Base-by-base conservation (phyloP, 1,284 basidiomycete species). In the Ceratobasidium papillatum region DNA sequence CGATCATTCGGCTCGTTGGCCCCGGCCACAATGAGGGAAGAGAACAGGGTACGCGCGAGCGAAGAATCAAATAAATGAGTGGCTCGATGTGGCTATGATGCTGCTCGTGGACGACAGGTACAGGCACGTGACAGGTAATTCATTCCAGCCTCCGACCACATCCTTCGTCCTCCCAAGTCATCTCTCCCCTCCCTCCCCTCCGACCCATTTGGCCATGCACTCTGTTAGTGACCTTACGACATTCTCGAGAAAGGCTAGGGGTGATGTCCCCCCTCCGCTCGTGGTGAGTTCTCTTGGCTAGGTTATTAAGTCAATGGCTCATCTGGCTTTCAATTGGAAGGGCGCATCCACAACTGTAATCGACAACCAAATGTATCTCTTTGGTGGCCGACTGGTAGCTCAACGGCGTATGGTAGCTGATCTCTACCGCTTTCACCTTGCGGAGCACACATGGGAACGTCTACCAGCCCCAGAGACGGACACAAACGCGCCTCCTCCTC, bases 201-300 rank as follows among this genome's bases (percentile, higher is more conserved):
- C 27, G 38, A 9, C 58, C 22, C 45, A 3, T 14, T 25, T 32
- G 25, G 45, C 45, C 45, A 89, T 94, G 83, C 91, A 94, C 80
- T 93, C 93, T 64, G 93, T 94, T 79, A 93, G 92, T 79, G 93
- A 96, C 84, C 87, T 96, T 78, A 94, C 94, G 7, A 94, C 94
- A 11, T 94, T 90, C 82, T 91, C 90, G 80, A 87, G 93, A 79
- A 89, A 89, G 81, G 94, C 95, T 0, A 89, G 88, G 5, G 95
- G 95, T 65, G 91, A 94, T 87, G 91, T 95, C 32, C 95, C 95
- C 14, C 89, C 92, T 58, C 94, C 94, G 79, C 90, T 96, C 65
- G 94, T 96, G 74, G 94, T 95, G 83, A 78, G 93, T 87, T n/a
- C 27, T 56, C n/a, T 34, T 51, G 58, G 66, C 32, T 64, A 71